Conservation (phyloP, 805 yeast genomes). For the Metschnikowia continentalis region DNA sequence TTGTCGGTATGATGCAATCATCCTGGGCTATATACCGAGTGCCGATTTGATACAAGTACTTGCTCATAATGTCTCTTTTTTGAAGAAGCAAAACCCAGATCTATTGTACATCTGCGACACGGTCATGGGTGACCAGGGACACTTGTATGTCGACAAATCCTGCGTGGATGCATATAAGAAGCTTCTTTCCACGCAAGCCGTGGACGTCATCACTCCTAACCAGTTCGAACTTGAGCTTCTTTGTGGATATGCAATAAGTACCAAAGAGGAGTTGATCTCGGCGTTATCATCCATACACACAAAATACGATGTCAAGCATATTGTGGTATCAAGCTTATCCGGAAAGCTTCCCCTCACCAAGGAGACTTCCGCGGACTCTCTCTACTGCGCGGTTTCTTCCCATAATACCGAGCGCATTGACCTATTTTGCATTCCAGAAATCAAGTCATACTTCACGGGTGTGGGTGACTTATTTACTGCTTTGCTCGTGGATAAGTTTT, state of each 20-base stretch:
- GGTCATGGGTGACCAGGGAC: conserved; percentile 22
- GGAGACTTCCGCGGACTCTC: conserved; percentile 11
- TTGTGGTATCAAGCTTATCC: conserved; percentile 16
- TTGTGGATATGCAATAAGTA: conserved; percentile 10
- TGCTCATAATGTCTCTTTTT: conserved; percentile 5
- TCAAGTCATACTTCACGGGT: conserved; percentile 86
- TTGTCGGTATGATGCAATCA: conserved; percentile 16
- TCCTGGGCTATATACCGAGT: conserved; percentile 19
- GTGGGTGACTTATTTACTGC: conserved; percentile 93
- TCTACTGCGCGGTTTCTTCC: conserved; percentile 28
- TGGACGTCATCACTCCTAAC: conserved; percentile 18
- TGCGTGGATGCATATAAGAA: conserved; percentile 15
- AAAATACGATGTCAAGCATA: conserved; percentile 9
- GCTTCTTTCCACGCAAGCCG: conserved; percentile 6
- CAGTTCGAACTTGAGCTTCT: conserved; percentile 20
- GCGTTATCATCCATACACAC: conserved; percentile 13
- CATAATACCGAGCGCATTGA: not conserved
- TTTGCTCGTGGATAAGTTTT: conserved; percentile 60
- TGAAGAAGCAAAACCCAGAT: conserved; percentile 12
- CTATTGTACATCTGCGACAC: conserved; percentile 19
- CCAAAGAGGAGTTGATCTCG: conserved; percentile 7
- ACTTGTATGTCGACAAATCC: conserved; percentile 15
- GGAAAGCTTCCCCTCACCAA: conserved; percentile 11
- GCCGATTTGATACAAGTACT: conserved; percentile 13
- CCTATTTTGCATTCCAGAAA: conserved; percentile 50